A percentile compares a stretch with the other conserved stretches of the same genome.
Conservation (phyloP, 1,284 basidiomycete species). For the Cutaneotrichosporon cavernicola region DNA sequence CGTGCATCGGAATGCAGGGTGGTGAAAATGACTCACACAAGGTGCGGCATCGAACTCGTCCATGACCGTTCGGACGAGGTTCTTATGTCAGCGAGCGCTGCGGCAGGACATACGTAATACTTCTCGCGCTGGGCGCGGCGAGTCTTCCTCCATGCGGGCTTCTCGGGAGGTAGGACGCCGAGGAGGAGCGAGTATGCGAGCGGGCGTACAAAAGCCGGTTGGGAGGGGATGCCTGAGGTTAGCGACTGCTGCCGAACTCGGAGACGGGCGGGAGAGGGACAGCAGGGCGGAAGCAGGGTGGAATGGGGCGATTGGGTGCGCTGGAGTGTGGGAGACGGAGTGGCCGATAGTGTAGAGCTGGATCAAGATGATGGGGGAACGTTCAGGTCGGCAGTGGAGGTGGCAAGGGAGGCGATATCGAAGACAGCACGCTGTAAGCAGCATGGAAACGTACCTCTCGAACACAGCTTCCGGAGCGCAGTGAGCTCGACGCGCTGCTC, state of each 20-base stretch:
- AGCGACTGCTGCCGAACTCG: constrained; percentile 11
- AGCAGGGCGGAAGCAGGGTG: background rate
- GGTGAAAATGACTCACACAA: constrained; percentile 21
- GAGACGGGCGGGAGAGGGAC: background rate
- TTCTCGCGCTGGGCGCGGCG: constrained; percentile 25
- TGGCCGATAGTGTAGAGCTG: no score
- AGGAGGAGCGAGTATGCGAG: constrained; percentile 48
- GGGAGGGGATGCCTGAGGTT: constrained; percentile 44
- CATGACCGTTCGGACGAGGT: constrained; percentile 35
- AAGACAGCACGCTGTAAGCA: background rate
- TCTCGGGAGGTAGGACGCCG: constrained; percentile 38
- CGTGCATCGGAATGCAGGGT: background rate
- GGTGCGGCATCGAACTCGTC: constrained; percentile 31
- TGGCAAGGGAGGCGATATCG: background rate
- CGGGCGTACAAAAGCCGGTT: constrained; percentile 48
- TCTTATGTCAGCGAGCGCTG: constrained; percentile 17
- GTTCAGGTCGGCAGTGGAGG: background rate
- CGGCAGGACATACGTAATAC: constrained; percentile 40
- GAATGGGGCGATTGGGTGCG: background rate
- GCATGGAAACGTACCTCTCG: constrained; percentile 35
- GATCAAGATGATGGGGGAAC: background rate
- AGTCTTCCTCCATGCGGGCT: constrained; percentile 41
- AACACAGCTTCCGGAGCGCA: constrained; percentile 41
- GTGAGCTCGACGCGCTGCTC: constrained; percentile 42
- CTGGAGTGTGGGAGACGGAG: no score